phyloP scores from a whole-genome alignment of 345 rosid genomes.

The Sisymbrium altissimum region DNA sequence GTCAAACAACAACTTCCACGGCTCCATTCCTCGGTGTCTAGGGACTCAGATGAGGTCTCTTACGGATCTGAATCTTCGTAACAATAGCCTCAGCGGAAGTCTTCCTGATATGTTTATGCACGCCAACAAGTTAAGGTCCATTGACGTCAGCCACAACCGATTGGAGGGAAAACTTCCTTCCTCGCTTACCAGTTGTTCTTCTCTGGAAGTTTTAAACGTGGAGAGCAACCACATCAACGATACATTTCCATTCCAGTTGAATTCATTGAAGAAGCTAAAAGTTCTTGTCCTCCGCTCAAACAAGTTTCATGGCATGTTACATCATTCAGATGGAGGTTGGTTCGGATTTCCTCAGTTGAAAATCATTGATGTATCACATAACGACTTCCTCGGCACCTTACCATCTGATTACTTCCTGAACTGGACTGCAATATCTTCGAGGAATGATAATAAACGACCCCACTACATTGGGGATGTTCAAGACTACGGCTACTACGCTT shows the following conservation, averaged over 20 bases:
- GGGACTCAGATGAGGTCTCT: background rate
- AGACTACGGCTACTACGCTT: background rate
- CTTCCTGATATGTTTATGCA: background rate
- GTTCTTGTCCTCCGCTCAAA: slow-evolving; percentile 2
- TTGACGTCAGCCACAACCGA: background rate
- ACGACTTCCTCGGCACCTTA: background rate
- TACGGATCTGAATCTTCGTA: background rate
- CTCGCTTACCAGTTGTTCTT: background rate
- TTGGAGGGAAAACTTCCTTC: background rate
- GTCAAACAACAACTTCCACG: slow-evolving; percentile 3
- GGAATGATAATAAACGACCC: background rate
- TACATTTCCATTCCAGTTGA: background rate
- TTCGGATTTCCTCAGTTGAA: background rate
- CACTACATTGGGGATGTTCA: background rate
- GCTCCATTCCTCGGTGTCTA: background rate
- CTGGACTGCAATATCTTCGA: background rate
- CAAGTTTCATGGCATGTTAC: background rate
- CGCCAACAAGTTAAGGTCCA: background rate
- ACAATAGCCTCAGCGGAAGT: background rate
- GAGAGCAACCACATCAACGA: background rate
- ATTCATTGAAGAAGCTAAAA: background rate
- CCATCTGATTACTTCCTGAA: background rate
- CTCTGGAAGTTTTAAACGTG: background rate
- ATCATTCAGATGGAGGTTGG: background rate
- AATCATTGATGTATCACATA: slow-evolving; percentile 1